Conservation (phyloP, 192 early-diverging fungal genomes). For the Mortierella hygrophila region DNA sequence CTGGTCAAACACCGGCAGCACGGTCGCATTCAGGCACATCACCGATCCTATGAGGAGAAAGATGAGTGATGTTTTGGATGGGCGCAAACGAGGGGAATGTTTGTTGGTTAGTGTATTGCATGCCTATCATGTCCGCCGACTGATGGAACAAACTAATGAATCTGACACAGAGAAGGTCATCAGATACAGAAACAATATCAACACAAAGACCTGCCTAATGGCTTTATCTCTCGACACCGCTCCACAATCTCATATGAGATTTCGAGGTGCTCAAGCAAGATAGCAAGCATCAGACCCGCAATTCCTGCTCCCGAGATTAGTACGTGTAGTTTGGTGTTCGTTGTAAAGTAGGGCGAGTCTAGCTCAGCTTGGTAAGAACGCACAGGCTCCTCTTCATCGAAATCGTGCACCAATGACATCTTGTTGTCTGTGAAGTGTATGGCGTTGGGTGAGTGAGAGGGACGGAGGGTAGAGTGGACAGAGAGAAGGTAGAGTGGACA, state of each 20-base stretch:
- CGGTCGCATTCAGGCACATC: slow-evolving; percentile 1
- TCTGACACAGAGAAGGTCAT: not conserved
- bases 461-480: not conserved
- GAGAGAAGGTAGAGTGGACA: no score
- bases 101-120: not conserved
- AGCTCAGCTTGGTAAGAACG: not conserved
- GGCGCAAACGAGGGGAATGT: not conserved
- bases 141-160: not conserved
- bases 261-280: not conserved
- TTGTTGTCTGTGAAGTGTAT: not conserved
- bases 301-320: slow-evolving; percentile 3
- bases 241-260: slow-evolving; percentile 10
- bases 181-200: not conserved
- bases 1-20: slow-evolving; percentile 3
- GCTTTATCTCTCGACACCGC: slow-evolving; percentile 6
- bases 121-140: not conserved
- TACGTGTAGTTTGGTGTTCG: not conserved
- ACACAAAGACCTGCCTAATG: not conserved
- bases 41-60: not conserved
- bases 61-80: not conserved
- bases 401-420: not conserved
- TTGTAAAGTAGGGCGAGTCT: not conserved
- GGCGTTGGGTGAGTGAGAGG: not conserved
- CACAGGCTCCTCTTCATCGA: not conserved
- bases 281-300: slow-evolving; percentile 2